Evolutionary conservation across 352 stramenopile genomes (phyloP).

Genomic region (Phytopythium sindhum): DNA sequence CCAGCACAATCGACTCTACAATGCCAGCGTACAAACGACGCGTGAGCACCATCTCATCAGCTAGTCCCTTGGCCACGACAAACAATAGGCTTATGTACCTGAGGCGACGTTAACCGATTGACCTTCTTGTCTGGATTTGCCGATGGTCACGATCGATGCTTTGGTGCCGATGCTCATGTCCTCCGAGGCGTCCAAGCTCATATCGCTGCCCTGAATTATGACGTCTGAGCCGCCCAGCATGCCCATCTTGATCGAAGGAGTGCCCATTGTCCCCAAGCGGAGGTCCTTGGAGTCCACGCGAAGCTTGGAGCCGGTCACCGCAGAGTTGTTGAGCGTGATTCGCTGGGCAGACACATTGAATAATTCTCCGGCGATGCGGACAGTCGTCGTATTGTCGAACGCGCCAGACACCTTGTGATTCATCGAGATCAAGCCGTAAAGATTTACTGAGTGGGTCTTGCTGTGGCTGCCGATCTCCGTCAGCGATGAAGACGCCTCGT

Average conservation of each 20-base stretch:
- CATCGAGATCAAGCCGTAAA: constrained; percentile 54
- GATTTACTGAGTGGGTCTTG: constrained; percentile 39
- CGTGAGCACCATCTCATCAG: neutral
- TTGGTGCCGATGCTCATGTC: constrained; percentile 21
- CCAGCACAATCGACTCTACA: constrained; percentile 20
- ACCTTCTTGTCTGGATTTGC: constrained; percentile 12
- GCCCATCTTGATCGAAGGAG: constrained; percentile 30
- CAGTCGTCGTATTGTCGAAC: constrained; percentile 35
- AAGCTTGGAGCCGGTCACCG: constrained; percentile 29
- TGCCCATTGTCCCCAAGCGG: constrained; percentile 21
- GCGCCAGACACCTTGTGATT: constrained; percentile 34
- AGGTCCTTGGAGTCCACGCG: constrained; percentile 42
- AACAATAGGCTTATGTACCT: neutral
- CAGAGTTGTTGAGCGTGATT: constrained; percentile 47
- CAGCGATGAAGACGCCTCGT: constrained; percentile 30
- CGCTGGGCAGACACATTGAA: constrained; percentile 40
- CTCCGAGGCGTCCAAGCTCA: constrained; percentile 24
- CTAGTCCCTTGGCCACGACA: neutral
- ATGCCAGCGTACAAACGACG: neutral
- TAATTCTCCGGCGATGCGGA: constrained; percentile 36
- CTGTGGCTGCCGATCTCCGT: constrained; percentile 65
- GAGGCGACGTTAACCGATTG: constrained; percentile 34
- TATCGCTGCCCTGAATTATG: constrained; percentile 17
- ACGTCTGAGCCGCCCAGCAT: constrained; percentile 18
- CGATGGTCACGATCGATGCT: constrained; percentile 23